These are phyloP conservation scores for Coniophora puteana DNA, from an alignment of 1,284 basidiomycete species.

Conservation along the genomic window DNA sequence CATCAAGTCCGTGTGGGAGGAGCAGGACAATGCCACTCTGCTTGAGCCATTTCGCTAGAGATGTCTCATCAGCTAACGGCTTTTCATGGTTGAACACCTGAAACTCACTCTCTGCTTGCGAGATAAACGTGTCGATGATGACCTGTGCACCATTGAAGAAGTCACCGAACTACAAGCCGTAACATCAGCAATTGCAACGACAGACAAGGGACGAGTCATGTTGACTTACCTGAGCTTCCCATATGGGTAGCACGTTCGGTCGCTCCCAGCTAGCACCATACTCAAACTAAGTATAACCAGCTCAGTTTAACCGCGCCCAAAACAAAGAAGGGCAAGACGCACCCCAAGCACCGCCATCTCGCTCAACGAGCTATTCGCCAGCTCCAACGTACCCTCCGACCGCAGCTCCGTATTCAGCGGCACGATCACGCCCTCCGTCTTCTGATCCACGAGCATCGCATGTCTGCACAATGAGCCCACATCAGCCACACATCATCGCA, in stretches of 20 bases:
- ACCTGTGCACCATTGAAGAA: slow-evolving; percentile 90
- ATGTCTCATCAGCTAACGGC: neutral
- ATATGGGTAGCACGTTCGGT: slow-evolving; percentile 76
- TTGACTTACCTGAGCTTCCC: slow-evolving; percentile 78
- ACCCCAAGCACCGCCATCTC: slow-evolving; percentile 85
- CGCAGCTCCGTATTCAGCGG: slow-evolving; percentile 67
- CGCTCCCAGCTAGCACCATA: slow-evolving; percentile 86
- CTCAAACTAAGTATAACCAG: slow-evolving; percentile 58
- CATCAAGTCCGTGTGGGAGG: slow-evolving; percentile 84
- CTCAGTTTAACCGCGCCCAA: too few relatives aligned
- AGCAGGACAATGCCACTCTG: slow-evolving; percentile 87
- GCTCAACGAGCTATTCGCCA: slow-evolving; percentile 86
- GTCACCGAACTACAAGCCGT: slow-evolving; percentile 70
- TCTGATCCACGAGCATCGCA: slow-evolving; percentile 88
- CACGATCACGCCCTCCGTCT: slow-evolving; percentile 71
- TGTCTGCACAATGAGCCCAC: slow-evolving; percentile 44
- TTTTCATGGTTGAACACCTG: neutral
- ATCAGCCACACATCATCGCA: neutral
- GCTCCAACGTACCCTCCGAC: slow-evolving; percentile 68
- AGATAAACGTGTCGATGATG: slow-evolving; percentile 85
- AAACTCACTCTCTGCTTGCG: slow-evolving; percentile 73
- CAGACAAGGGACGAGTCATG: neutral
- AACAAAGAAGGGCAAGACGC: slow-evolving; percentile 1
- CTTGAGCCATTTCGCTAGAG: slow-evolving; percentile 88
- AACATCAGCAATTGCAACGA: neutral